Percentiles rank a stretch among this genome's conserved stretches.
These are phyloP conservation scores for Amaranthus cruentus DNA, from an alignment of 148 eudicot genomes.

Conservation along the genomic window DNA sequence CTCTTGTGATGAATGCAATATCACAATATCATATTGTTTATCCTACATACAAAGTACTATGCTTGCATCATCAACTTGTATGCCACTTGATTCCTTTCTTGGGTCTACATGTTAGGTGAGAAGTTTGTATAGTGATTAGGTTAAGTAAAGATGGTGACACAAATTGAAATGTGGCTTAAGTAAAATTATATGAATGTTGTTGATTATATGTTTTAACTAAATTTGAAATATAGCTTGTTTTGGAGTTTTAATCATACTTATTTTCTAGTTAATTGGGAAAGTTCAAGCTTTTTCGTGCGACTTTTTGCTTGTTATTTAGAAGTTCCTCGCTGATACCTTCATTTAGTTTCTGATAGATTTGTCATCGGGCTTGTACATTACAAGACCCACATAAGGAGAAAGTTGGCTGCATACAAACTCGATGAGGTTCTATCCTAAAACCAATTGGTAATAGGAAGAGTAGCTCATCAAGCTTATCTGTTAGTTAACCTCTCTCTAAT, in stretches of 20 bases:
- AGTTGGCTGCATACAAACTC: no score
- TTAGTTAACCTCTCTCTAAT: no score
- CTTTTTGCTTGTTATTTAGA: no score
- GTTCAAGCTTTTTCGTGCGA: no score
- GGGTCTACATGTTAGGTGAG: slow-evolving; percentile 20
- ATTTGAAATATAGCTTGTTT: neutral
- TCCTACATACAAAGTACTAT: neutral
- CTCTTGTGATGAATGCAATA: slow-evolving; percentile 1
- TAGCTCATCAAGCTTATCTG: no score
- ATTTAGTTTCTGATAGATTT: no score
- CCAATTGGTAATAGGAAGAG: no score
- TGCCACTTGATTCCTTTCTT: slow-evolving; percentile 16
- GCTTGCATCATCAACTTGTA: slow-evolving; percentile 16
- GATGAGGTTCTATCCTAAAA: no score
- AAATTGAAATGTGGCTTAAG: neutral
- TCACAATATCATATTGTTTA: neutral
- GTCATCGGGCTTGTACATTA: no score
- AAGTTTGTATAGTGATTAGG: slow-evolving; percentile 12
- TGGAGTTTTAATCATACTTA: neutral
- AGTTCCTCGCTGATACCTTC: no score
- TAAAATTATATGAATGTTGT: neutral
- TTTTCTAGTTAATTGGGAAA: neutral
- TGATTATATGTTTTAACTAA: neutral
- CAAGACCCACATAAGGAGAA: no score
- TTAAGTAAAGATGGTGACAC: neutral